These are phyloP conservation scores for Phytophthora capsici DNA, from an alignment of 352 stramenopile genomes.

Conservation along the genomic window DNA sequence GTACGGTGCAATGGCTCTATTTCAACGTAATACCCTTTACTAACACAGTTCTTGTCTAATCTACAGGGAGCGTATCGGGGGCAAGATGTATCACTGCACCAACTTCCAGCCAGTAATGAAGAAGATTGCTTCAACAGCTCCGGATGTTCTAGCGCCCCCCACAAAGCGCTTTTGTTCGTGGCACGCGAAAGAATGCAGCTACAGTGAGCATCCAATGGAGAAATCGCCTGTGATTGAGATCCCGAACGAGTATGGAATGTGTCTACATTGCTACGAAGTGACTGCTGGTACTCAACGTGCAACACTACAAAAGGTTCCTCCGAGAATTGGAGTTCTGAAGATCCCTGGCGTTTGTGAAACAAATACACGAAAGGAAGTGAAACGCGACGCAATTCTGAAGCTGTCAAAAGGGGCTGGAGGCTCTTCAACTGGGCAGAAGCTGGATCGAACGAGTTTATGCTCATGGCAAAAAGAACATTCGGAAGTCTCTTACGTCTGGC, in stretches of 20 bases:
- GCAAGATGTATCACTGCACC: slow-evolving; percentile 58
- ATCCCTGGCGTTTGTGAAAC: slow-evolving; percentile 49
- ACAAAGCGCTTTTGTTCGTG: slow-evolving; percentile 55
- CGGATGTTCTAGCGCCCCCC: too few relatives aligned
- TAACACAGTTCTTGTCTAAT: not conserved
- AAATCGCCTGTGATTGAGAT: slow-evolving; percentile 57
- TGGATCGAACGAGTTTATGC: slow-evolving; percentile 40
- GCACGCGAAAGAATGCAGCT: slow-evolving; percentile 58
- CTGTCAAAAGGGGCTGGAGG: not conserved
- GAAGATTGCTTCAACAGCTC: not conserved
- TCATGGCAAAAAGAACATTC: slow-evolving; percentile 68
- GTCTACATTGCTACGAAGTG: slow-evolving; percentile 61
- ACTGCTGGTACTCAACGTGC: slow-evolving; percentile 48
- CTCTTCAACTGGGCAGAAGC: slow-evolving; percentile 4
- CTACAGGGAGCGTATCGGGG: slow-evolving; percentile 48
- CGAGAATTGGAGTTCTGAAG: slow-evolving; percentile 43
- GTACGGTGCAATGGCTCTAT: slow-evolving; percentile 12
- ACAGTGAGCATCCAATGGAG: slow-evolving; percentile 55
- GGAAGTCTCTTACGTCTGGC: slow-evolving; percentile 59
- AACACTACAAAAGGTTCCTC: slow-evolving; percentile 56
- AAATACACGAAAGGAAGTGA: slow-evolving; percentile 21
- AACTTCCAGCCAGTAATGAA: slow-evolving; percentile 38
- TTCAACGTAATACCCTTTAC: not conserved
- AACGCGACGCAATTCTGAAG: slow-evolving; percentile 30
- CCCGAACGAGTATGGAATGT: slow-evolving; percentile 64